These are phyloP conservation scores for Senna siamea DNA, from an alignment of 306 rosid genomes.

Conservation along the genomic window DNA sequence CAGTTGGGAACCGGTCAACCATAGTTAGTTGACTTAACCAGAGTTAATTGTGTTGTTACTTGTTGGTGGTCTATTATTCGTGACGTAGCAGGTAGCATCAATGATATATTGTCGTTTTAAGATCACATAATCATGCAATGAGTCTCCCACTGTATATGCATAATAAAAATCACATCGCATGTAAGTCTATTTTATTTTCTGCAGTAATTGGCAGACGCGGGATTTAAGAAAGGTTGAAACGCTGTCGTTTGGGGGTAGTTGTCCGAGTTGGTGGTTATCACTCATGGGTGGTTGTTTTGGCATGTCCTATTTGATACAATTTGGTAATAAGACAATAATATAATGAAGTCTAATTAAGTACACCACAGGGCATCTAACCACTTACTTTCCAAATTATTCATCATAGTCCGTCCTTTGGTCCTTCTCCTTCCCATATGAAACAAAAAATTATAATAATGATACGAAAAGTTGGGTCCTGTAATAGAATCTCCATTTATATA, in stretches of 20 bases:
- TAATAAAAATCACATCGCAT: no score
- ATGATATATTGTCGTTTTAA: background rate
- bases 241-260: background rate
- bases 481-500: background rate
- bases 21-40: constrained; percentile 39
- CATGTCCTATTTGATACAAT: background rate
- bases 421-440: background rate
- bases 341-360: background rate
- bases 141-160: no score
- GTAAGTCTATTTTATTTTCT: no score
- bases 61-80: background rate
- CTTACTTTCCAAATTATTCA: constrained; percentile 5
- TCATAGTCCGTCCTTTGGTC: background rate
- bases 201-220: background rate
- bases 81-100: background rate
- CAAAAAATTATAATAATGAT: background rate
- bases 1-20: constrained; percentile 22
- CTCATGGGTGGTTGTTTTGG: background rate
- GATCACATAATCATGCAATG: background rate
- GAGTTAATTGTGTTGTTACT: background rate
- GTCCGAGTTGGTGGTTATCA: background rate
- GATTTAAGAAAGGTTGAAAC: background rate
- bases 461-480: background rate
- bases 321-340: constrained; percentile 18
- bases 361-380: background rate